Base-by-base conservation (phyloP, 2,329 filamentous ascomycete genomes). In the Furcasterigmium furcatum region DNA sequence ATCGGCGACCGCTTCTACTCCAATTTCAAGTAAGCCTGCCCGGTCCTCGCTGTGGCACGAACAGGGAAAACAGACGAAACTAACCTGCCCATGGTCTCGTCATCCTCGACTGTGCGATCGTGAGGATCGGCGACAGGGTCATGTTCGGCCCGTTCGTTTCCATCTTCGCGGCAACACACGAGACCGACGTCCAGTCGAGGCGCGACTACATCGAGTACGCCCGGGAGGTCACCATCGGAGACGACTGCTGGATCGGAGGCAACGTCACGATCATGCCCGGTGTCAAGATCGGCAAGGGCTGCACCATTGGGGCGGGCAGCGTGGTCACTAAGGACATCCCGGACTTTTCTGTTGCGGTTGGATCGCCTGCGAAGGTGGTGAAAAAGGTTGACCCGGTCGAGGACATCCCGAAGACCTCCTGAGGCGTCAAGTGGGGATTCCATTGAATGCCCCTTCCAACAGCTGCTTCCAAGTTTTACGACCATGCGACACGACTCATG, bases 21-120 rank as follows among this genome's bases (percentile, higher is more conserved):
- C 38, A 83, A 82, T 52, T 79, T 78, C 62, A 77, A 77, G 66
- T 68, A 9, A 38, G 41, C 24, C 5, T 19, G 4, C 12, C n/a
- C n/a, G n/a, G n/a, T n/a, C n/a, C n/a, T n/a, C n/a, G n/a, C n/a
- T n/a, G n/a, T n/a, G n/a, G n/a, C n/a, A n/a, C n/a, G n/a, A n/a
- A n/a, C n/a, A n/a, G n/a, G n/a, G n/a, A n/a, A n/a, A n/a, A n/a
- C n/a, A n/a, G n/a, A n/a, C n/a, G 24, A 27, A 27, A 12, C 24
- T 27, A 12, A 27, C 24, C 7, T 27, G 24, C 18, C 21, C 14
- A n/a, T 29, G 74, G 71, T 48, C 58, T 76, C 45, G 80, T 81
- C 3, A 84, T 91, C 48, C 68, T 91, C 13, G 88, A 92, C 59
- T 89, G 83, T n/a, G 86, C 81, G 52, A 68, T 80, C 3, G 83